Evolutionary conservation across 1,284 basidiomycete genomes (phyloP).

Genomic region (Heterobasidion occidentale): DNA sequence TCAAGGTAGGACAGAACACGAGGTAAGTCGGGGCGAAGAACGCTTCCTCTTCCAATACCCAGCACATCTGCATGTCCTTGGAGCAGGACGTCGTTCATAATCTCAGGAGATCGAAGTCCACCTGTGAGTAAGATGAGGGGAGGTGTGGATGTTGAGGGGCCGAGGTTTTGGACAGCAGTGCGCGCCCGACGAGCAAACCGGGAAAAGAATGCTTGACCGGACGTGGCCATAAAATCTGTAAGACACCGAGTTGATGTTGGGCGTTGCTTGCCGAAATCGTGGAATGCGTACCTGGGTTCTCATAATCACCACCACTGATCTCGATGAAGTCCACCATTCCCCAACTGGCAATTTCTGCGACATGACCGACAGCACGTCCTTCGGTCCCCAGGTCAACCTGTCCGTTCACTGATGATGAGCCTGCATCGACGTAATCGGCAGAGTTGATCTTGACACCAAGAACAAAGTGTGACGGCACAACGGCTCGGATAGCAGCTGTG

Average conservation of each 20-base stretch:
- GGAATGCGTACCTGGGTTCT: conserved; percentile 55
- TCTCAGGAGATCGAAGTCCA: conserved; percentile 58
- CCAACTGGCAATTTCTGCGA: conserved; percentile 58
- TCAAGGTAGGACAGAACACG: conserved; percentile 6
- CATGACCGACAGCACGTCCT: conserved; percentile 56
- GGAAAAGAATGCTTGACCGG: conserved; percentile 56
- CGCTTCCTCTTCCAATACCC: conserved; percentile 68
- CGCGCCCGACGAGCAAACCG: conserved; percentile 44
- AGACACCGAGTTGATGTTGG: background rate
- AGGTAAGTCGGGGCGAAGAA: conserved; percentile 54
- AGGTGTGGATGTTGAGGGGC: conserved; percentile 15
- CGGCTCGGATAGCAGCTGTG: conserved; percentile 48
- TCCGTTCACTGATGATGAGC: conserved; percentile 21
- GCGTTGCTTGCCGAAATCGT: background rate
- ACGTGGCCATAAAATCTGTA: conserved; percentile 21
- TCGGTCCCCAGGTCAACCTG: conserved; percentile 21
- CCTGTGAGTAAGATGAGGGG: conserved; percentile 78
- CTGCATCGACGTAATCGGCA: conserved; percentile 67
- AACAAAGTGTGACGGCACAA: conserved; percentile 56
- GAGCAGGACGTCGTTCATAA: conserved; percentile 47
- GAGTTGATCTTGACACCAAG: conserved; percentile 86
- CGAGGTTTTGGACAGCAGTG: conserved; percentile 27
- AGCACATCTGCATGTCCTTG: conserved; percentile 61
- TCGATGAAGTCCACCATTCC: conserved; percentile 75
- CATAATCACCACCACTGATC: conserved; percentile 84